Conservation (phyloP, 805 yeast genomes). For the Candida nanaspora region DNA sequence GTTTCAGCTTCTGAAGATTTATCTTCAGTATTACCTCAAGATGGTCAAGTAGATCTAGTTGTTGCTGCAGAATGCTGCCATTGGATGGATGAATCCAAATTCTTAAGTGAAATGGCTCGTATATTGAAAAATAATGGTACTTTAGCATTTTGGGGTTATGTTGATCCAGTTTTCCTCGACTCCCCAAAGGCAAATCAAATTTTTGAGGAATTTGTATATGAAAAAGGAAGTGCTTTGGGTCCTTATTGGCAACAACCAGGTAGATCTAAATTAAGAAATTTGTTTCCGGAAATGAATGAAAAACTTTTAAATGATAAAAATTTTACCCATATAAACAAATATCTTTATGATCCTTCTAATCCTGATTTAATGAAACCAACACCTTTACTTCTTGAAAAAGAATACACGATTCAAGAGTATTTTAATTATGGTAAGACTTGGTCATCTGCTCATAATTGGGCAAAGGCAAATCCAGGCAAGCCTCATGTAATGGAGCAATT, state of each 20-base stretch:
- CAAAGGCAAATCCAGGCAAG: constrained; percentile 9
- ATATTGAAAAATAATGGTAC: constrained; percentile 39
- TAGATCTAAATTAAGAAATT: constrained; percentile 40
- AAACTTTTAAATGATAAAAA: constrained; percentile 30
- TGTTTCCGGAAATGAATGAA: constrained; percentile 33
- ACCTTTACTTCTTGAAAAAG: constrained; percentile 10
- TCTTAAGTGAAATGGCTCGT: constrained; percentile 26
- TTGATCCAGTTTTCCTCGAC: constrained; percentile 44
- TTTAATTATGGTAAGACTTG: constrained; percentile 15
- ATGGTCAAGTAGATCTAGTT: constrained; percentile 45
- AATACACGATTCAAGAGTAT: constrained; percentile 10
- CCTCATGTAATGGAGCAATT: constrained; percentile 12
- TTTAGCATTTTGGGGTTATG: constrained; percentile 70
- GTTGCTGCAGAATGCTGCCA: constrained; percentile 76
- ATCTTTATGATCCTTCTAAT: constrained; percentile 18
- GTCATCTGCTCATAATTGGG: constrained; percentile 20
- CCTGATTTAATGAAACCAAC: background rate
- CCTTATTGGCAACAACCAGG: constrained; percentile 89
- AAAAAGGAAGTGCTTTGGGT: constrained; percentile 38
- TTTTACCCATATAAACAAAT: constrained; percentile 23
- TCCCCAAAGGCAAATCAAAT: constrained; percentile 48
- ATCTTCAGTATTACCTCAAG: constrained; percentile 8
- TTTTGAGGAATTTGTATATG: constrained; percentile 34
- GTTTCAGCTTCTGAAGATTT: constrained; percentile 1
- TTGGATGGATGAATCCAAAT: constrained; percentile 59